A percentile compares a stretch with the other conserved stretches of the same genome.
Evolutionary conservation across 345 rosid species (phyloP).

Genomic region (Abelmoschus esculentus): DNA sequence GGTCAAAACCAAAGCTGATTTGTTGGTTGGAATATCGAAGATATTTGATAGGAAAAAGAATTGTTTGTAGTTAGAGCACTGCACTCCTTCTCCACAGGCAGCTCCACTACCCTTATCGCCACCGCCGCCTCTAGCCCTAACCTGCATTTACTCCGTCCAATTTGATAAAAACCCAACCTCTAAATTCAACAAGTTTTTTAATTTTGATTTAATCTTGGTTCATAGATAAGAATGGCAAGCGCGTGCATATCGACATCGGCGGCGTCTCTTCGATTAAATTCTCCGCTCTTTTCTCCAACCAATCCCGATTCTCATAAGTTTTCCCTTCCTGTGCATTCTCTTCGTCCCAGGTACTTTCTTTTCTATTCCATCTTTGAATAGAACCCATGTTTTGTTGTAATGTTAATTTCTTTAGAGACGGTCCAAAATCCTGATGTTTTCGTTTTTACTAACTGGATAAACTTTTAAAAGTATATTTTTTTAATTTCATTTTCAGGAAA

Average conservation of each 20-base stretch:
- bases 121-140: constrained; percentile 5
- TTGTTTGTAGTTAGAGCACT: neutral
- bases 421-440: neutral
- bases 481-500: constrained; percentile 33
- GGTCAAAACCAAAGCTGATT: neutral
- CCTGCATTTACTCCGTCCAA: neutral
- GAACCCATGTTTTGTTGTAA: neutral
- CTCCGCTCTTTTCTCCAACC: constrained; percentile 43
- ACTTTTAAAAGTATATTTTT: neutral
- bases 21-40: neutral
- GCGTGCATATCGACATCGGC: constrained; percentile 51
- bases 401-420: neutral
- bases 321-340: constrained; percentile 40
- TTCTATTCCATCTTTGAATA: neutral
- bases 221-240: constrained; percentile 42
- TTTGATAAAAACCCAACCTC: neutral
- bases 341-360: constrained; percentile 46
- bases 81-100: neutral
- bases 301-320: constrained; percentile 34
- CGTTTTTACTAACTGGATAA: neutral
- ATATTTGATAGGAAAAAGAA: neutral
- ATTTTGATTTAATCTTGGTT: neutral
- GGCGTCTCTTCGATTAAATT: constrained; percentile 43
- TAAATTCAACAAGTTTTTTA: neutral
- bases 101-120: neutral